Percentiles rank a stretch among this genome's conserved stretches.
Conservation (phyloP, 2,329 filamentous ascomycete genomes). For the Leptographium galeiforme region DNA sequence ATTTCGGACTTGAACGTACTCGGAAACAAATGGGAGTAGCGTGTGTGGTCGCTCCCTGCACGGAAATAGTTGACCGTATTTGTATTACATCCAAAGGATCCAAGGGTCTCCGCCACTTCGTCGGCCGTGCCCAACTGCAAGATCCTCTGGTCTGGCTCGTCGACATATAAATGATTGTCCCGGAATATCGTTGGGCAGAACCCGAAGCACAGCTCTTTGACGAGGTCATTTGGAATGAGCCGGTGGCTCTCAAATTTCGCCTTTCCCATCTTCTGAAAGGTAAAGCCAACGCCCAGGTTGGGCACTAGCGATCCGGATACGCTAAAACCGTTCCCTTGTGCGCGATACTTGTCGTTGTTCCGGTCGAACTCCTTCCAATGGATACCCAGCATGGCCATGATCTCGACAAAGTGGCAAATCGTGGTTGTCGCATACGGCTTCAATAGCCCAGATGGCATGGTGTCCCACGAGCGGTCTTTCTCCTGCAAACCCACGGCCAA, state of each 20-base stretch:
- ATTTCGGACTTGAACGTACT: slow-evolving; percentile 16
- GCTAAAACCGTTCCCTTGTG: slow-evolving; percentile 41
- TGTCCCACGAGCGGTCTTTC: slow-evolving; percentile 35
- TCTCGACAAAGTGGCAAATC: slow-evolving; percentile 42
- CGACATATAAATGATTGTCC: slow-evolving; percentile 19
- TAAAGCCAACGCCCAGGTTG: slow-evolving; percentile 41
- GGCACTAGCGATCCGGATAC: slow-evolving; percentile 30
- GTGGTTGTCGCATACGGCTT: slow-evolving; percentile 40
- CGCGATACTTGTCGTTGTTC: slow-evolving; percentile 35
- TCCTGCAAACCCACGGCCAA: slow-evolving; percentile 31
- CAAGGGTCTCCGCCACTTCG: slow-evolving; percentile 38
- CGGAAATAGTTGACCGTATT: slow-evolving; percentile 34
- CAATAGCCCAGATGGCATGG: slow-evolving; percentile 31
- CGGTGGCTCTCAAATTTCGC: slow-evolving; percentile 34
- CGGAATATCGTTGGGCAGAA: slow-evolving; percentile 40
- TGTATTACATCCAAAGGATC: slow-evolving; percentile 39
- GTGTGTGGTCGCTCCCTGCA: slow-evolving; percentile 17
- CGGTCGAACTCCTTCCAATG: slow-evolving; percentile 47
- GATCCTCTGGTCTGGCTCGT: slow-evolving; percentile 28
- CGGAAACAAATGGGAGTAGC: slow-evolving; percentile 35
- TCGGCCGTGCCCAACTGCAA: slow-evolving; percentile 33
- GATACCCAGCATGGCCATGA: slow-evolving; percentile 38
- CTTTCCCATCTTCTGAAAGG: slow-evolving; percentile 35
- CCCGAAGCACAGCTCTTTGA: slow-evolving; percentile 44
- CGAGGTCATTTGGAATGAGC: slow-evolving; percentile 36